Percentiles rank a stretch among this genome's conserved stretches.
phyloP scores from a whole-genome alignment of 2,329 filamentous ascomycete species.

The Septoria linicola region DNA sequence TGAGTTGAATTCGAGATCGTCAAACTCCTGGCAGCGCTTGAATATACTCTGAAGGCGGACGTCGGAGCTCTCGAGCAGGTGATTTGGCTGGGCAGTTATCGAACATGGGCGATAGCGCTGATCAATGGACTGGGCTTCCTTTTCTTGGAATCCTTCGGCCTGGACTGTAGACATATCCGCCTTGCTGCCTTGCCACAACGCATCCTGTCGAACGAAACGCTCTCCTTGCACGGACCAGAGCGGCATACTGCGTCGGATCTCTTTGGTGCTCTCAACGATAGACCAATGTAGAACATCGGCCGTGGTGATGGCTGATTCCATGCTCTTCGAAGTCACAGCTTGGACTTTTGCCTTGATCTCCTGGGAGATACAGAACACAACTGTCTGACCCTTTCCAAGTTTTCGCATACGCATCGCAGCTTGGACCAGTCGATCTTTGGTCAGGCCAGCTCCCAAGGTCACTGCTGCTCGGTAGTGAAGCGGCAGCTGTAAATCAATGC shows the following conservation, averaged over 20 bases:
- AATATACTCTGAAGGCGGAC: slow-evolving; percentile 34
- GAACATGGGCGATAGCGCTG: slow-evolving; percentile 26
- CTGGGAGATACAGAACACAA: slow-evolving; percentile 59
- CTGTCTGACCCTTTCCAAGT: slow-evolving; percentile 64
- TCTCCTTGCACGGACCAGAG: slow-evolving; percentile 63
- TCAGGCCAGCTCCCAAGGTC: slow-evolving; percentile 63
- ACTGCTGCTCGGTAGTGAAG: slow-evolving; percentile 61
- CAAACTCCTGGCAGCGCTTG: slow-evolving; percentile 26
- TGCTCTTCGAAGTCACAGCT: slow-evolving; percentile 5
- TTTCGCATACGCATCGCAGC: slow-evolving; percentile 72
- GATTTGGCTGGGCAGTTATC: neutral
- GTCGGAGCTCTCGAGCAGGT: slow-evolving; percentile 15
- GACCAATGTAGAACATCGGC: slow-evolving; percentile 60
- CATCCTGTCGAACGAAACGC: slow-evolving; percentile 42
- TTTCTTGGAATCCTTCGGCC: slow-evolving; percentile 59
- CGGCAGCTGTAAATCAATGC: slow-evolving; percentile 66
- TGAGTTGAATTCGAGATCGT: slow-evolving; percentile 20
- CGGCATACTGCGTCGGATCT: slow-evolving; percentile 52
- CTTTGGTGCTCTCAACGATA: slow-evolving; percentile 57
- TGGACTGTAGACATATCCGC: slow-evolving; percentile 6
- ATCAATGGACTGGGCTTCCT: slow-evolving; percentile 66
- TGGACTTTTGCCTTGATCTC: slow-evolving; percentile 60
- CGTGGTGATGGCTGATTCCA: slow-evolving; percentile 44
- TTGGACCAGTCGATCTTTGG: slow-evolving; percentile 69
- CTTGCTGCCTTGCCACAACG: slow-evolving; percentile 48